These are phyloP conservation scores for Dothiorella sarmentorum DNA, from an alignment of 2,329 filamentous ascomycete genomes.

Conservation along the genomic window DNA sequence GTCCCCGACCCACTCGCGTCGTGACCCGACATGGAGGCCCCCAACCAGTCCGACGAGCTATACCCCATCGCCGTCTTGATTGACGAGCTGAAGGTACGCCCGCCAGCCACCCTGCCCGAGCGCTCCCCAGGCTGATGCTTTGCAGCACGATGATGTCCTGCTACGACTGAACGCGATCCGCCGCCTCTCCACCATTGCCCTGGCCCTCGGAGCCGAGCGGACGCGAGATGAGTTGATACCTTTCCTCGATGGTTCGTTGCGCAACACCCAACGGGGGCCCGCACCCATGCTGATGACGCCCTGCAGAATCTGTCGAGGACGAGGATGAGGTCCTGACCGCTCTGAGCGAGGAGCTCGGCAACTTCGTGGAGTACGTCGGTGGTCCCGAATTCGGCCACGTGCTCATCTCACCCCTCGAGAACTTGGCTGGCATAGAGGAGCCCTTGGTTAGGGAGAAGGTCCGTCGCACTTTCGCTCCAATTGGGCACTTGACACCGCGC, in stretches of 20 bases:
- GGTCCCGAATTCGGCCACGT: slow-evolving; percentile 92
- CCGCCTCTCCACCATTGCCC: slow-evolving; percentile 94
- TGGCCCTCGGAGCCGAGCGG: slow-evolving; percentile 91
- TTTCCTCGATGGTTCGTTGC: slow-evolving; percentile 86
- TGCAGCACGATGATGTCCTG: slow-evolving; percentile 94
- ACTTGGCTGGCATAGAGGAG: slow-evolving; percentile 97
- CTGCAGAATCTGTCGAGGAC: slow-evolving; percentile 92
- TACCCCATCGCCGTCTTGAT: slow-evolving; percentile 99
- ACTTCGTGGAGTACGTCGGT: slow-evolving; percentile 96
- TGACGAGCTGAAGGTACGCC: slow-evolving; percentile 92
- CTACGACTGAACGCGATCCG: slow-evolving; percentile 98
- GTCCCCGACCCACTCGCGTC: slow-evolving; percentile 31
- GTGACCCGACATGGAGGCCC: slow-evolving; percentile 68
- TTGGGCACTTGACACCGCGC: slow-evolving; percentile 19
- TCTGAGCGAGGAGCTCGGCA: slow-evolving; percentile 92
- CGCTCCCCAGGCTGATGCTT: slow-evolving; percentile 18
- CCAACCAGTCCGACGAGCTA: slow-evolving; percentile 93
- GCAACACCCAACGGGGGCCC: not conserved
- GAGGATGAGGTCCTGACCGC: slow-evolving; percentile 98
- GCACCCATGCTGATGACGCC: slow-evolving; percentile 20
- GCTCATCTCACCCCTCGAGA: slow-evolving; percentile 93
- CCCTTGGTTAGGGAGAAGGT: slow-evolving; percentile 98
- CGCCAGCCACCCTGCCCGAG: slow-evolving; percentile 8
- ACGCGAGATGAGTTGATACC: slow-evolving; percentile 98
- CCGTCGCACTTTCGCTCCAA: slow-evolving; percentile 6